Conservation (phyloP, 2,329 filamentous ascomycete species). For the Aspergillus sp. region DNA sequence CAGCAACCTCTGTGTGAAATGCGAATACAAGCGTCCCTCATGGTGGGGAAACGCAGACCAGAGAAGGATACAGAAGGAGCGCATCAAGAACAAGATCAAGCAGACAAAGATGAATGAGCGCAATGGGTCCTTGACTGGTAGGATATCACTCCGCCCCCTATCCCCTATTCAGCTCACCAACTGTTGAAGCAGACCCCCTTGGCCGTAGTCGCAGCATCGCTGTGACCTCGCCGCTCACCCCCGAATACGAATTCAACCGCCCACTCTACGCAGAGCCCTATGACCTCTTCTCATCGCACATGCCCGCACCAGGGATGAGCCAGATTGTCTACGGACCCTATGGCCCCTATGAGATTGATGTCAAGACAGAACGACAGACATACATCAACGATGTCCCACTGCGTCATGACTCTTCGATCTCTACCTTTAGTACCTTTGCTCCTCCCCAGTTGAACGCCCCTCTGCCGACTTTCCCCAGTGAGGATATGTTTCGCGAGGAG, state of each 20-base stretch:
- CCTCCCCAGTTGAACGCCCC: slow-evolving; percentile 67
- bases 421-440: slow-evolving; percentile 88
- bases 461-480: slow-evolving; percentile 59
- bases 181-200: slow-evolving; percentile 8
- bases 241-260: slow-evolving; percentile 64
- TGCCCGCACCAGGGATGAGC: slow-evolving; percentile 52
- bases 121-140: slow-evolving; percentile 50
- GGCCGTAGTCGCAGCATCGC: slow-evolving; percentile 11
- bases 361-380: slow-evolving; percentile 92
- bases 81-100: slow-evolving; percentile 97
- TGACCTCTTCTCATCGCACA: slow-evolving; percentile 38
- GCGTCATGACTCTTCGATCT: slow-evolving; percentile 78
- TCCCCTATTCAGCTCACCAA: slow-evolving; percentile 4
- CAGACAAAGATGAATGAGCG: slow-evolving; percentile 92
- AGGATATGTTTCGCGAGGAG: slow-evolving; percentile 69
- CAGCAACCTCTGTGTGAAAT: slow-evolving; percentile 71
- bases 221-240: slow-evolving; percentile 60
- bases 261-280: slow-evolving; percentile 47
- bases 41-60: slow-evolving; percentile 97
- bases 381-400: slow-evolving; percentile 88
- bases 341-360: slow-evolving; percentile 85
- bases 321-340: slow-evolving; percentile 53
- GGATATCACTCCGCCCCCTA: slow-evolving; percentile 6
- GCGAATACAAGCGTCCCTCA: slow-evolving; percentile 92
- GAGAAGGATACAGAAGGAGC: slow-evolving; percentile 80